phyloP scores from a whole-genome alignment of 176 grass and related monocot species.

The Bolboschoenus planiculmis region DNA sequence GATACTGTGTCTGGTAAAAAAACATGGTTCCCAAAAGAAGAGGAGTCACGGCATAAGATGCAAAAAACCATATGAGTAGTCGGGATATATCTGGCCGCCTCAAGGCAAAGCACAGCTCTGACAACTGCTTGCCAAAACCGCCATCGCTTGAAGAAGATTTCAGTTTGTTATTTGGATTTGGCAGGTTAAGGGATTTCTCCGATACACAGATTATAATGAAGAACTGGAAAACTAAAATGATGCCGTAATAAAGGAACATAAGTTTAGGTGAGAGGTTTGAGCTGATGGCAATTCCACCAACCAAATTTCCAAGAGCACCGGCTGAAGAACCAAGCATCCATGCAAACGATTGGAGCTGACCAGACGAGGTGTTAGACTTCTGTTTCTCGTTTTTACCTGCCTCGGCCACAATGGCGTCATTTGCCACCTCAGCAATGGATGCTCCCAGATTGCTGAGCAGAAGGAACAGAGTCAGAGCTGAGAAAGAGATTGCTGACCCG shows the following conservation, averaged over 20 bases:
- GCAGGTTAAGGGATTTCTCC: slow-evolving; percentile 80
- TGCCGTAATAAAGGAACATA: slow-evolving; percentile 70
- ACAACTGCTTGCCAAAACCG: slow-evolving; percentile 66
- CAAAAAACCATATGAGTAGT: slow-evolving; percentile 66
- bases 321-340: slow-evolving; percentile 76
- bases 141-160: slow-evolving; percentile 30
- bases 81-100: slow-evolving; percentile 57
- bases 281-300: slow-evolving; percentile 75
- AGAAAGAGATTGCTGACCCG: slow-evolving; percentile 44
- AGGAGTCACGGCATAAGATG: slow-evolving; percentile 68
- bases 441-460: slow-evolving; percentile 94
- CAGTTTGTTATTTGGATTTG: slow-evolving; percentile 27
- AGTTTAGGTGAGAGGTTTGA: slow-evolving; percentile 45
- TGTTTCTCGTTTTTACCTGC: slow-evolving; percentile 48
- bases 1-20: slow-evolving; percentile 87
- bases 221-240: slow-evolving; percentile 71
- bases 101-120: slow-evolving; percentile 47
- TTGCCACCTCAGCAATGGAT: slow-evolving; percentile 92
- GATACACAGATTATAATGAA: slow-evolving; percentile 48
- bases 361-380: slow-evolving; percentile 26
- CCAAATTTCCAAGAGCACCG: slow-evolving; percentile 79
- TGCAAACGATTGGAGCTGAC: slow-evolving; percentile 87
- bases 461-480: slow-evolving; percentile 64
- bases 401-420: slow-evolving; percentile 91
- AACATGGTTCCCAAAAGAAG: slow-evolving; percentile 88